Evolutionary conservation across 306 rosid genomes (phyloP), one percentile per base, ranked within the genome.

Genomic region (Oemleria cerasiformis): DNA sequence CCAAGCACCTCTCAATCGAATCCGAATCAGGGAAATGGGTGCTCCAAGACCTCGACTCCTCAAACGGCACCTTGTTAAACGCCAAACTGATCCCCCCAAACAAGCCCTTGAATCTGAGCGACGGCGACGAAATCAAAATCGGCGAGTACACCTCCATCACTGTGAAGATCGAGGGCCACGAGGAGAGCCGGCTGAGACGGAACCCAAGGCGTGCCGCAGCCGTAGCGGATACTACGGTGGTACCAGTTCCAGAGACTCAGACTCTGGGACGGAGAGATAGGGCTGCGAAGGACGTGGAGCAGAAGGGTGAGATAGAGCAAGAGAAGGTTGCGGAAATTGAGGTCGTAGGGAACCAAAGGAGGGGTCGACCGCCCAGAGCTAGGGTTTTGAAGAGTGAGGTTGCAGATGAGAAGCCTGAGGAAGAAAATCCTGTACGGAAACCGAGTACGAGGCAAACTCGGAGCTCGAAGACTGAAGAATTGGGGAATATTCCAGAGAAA

Each of bases 41-140:
- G 1, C 68, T 93, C 79, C 85, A 45, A 14, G 98, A 93, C 76
- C 94, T 90, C 23, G 76, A 79, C 8, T 90, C 97, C 49, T 93
- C 97, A 38, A 90, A 93, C 73, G 98, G 98, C 25, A 88, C 97
- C 55, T n/a, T 83, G n/a, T 73, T 90, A n/a, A 82, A 93, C 58
- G 84, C 40, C 17, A 38, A 72, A 39, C 41, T 30, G 1, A 30
- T 93, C 45, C 65, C 73, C 2, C 88, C 97, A 0, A 11, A 71
- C 42, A 56, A 65, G 3, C 80, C 92, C 6, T 56, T 84, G 72
- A 45, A 62, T 17, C 80, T 93, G 23, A 47, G 17, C 50, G 71
- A 86, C 45, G 90, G 81, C 11, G 87, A 88, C 66, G 38, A 65
- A 57, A 71, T 93, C 77, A 87, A 90, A 72, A 72, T 90, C 72